Conservation (phyloP, 1,284 basidiomycete genomes). For the Trametes versicolor region DNA sequence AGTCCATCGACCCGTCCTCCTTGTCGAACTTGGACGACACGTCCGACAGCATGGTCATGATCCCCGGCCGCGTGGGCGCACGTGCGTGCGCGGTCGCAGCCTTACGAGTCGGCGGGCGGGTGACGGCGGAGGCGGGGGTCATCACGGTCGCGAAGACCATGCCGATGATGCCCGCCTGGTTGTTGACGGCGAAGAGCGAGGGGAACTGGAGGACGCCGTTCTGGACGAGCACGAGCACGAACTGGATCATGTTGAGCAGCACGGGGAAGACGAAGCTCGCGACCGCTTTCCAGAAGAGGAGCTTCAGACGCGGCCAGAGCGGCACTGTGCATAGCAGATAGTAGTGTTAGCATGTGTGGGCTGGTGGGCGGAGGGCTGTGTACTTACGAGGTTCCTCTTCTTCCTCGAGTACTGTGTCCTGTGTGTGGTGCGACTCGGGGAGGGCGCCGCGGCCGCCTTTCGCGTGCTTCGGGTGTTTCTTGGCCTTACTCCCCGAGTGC, state of each 20-base stretch:
- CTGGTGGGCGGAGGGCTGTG: too few species aligned
- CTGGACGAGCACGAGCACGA: constrained; percentile 31
- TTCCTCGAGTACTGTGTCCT: background rate
- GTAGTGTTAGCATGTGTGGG: background rate
- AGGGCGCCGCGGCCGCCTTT: background rate
- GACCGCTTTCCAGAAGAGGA: constrained; percentile 42
- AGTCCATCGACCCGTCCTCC: background rate
- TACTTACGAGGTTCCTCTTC: background rate
- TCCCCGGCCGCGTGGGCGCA: background rate
- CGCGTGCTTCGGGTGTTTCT: background rate
- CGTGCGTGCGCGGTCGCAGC: background rate
- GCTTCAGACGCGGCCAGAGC: constrained; percentile 4
- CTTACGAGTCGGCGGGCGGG: background rate
- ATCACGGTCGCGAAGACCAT: constrained; percentile 37
- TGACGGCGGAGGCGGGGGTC: background rate
- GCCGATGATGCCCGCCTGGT: constrained; percentile 33
- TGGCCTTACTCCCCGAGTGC: background rate
- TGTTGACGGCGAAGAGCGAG: constrained; percentile 31
- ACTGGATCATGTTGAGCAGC: constrained; percentile 38
- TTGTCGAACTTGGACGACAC: background rate
- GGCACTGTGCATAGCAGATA: background rate
- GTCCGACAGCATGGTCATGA: background rate
- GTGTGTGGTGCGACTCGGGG: background rate
- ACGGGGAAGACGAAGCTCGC: constrained; percentile 46
- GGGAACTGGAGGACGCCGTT: constrained; percentile 17